phyloP scores from a whole-genome alignment of 148 eudicot genomes.

The Dysphania ambrosioides region DNA sequence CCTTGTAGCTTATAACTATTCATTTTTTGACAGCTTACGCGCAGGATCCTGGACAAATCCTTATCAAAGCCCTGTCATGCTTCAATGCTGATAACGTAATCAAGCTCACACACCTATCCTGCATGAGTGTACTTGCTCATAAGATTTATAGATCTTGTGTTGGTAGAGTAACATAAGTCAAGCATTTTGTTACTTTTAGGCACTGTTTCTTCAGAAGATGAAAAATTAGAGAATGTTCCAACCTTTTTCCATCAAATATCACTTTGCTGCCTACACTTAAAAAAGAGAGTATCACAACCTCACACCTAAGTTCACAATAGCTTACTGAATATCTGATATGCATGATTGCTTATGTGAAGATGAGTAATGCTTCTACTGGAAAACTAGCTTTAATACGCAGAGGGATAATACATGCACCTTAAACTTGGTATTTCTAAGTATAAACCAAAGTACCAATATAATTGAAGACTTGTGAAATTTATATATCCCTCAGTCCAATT shows the following conservation, averaged over 20 bases:
- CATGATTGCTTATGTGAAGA: too few species aligned
- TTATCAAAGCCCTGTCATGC: slow-evolving; percentile 38
- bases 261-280: background rate
- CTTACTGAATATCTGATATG: background rate
- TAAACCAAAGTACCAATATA: too few species aligned
- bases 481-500: too few species aligned
- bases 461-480: too few species aligned
- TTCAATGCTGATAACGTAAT: slow-evolving; percentile 40
- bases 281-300: background rate
- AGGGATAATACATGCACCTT: background rate
- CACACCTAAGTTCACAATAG: background rate
- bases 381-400: background rate
- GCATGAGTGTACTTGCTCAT: background rate
- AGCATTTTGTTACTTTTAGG: background rate
- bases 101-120: slow-evolving; percentile 16
- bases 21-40: slow-evolving; percentile 28
- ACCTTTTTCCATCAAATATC: background rate
- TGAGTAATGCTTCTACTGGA: background rate
- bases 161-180: background rate
- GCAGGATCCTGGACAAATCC: slow-evolving; percentile 29
- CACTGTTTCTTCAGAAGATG: background rate
- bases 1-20: background rate
- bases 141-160: background rate
- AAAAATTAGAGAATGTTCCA: background rate
- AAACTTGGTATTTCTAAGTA: background rate